phyloP scores from a whole-genome alignment of 495 filamentous ascomycete species.

The Hypoxylon fragiforme region DNA sequence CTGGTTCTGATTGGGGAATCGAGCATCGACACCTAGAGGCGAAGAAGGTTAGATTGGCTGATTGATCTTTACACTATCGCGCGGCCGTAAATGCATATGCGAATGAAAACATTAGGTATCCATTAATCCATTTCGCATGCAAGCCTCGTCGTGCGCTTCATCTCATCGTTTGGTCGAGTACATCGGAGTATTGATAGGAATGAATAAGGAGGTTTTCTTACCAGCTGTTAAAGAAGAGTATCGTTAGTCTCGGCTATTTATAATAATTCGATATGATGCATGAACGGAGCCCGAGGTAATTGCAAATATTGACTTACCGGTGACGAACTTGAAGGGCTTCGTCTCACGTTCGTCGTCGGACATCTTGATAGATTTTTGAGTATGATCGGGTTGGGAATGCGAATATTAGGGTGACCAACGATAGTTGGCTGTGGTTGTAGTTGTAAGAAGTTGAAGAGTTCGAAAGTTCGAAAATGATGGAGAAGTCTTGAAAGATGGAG shows the following conservation, averaged over 20 bases:
- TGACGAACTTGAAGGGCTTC: conserved; percentile 99
- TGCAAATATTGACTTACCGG: conserved; percentile 68
- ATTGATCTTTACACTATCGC: too few species aligned
- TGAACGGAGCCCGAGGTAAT: conserved; percentile 40
- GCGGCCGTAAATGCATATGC: too few species aligned
- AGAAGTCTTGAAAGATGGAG: too few species aligned
- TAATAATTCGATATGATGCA: conserved; percentile 24
- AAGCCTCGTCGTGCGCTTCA: conserved; percentile 3
- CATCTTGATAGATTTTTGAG: conserved; percentile 59
- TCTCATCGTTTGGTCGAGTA: conserved; percentile 17
- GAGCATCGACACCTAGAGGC: conserved; percentile 86
- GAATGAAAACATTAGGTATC: too few species aligned
- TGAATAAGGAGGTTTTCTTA: conserved; percentile 40
- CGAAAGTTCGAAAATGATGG: conserved; percentile 21
- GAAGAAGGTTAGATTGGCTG: conserved; percentile 25
- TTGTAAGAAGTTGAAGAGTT: conserved; percentile 28
- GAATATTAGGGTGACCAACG: conserved; percentile 22
- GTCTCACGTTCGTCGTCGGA: conserved; percentile 90
- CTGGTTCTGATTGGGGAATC: conserved; percentile 98
- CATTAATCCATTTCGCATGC: neutral
- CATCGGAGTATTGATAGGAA: neutral
- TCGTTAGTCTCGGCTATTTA: conserved; percentile 34
- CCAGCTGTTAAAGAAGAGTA: conserved; percentile 45
- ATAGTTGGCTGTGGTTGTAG: conserved; percentile 23
- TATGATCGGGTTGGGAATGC: conserved; percentile 16